These are phyloP conservation scores for Collariella sp. DNA, from an alignment of 495 filamentous ascomycete species.

Conservation along the genomic window DNA sequence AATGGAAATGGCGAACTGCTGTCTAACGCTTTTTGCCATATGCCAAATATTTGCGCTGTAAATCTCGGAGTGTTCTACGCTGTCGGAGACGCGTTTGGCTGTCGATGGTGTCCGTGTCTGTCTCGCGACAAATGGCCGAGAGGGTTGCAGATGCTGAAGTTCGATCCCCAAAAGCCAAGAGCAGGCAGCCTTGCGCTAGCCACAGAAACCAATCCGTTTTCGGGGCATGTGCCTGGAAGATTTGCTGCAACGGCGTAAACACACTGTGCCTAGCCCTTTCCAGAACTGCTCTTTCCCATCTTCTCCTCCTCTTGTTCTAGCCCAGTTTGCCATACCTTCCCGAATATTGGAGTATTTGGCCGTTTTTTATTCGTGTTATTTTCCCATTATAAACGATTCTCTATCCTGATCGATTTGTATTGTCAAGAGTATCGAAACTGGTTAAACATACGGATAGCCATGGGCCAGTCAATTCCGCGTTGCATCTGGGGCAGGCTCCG, in stretches of 20 bases:
- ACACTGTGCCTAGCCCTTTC: no score
- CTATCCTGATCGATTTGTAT: no score
- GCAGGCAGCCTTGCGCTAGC: constrained; percentile 5
- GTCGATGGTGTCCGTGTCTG: neutral
- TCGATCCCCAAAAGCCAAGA: neutral
- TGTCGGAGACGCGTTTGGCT: neutral
- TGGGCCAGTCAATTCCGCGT: no score
- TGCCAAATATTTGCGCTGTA: neutral
- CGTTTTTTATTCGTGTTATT: constrained; percentile 5
- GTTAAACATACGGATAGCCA: no score
- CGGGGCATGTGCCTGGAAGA: neutral
- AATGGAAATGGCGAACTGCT: neutral
- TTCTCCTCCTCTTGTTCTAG: no score
- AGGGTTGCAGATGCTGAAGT: neutral
- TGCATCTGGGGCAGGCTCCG: neutral
- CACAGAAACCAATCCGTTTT: neutral
- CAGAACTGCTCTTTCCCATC: neutral
- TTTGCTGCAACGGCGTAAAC: neutral
- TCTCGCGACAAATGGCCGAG: constrained; percentile 1
- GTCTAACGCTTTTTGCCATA: neutral
- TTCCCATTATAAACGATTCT: no score
- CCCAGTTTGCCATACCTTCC: no score
- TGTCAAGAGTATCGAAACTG: no score
- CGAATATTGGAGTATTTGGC: no score
- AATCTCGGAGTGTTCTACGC: neutral